phyloP scores from a whole-genome alignment of 345 rosid species.

The Gossypium longicalyx region DNA sequence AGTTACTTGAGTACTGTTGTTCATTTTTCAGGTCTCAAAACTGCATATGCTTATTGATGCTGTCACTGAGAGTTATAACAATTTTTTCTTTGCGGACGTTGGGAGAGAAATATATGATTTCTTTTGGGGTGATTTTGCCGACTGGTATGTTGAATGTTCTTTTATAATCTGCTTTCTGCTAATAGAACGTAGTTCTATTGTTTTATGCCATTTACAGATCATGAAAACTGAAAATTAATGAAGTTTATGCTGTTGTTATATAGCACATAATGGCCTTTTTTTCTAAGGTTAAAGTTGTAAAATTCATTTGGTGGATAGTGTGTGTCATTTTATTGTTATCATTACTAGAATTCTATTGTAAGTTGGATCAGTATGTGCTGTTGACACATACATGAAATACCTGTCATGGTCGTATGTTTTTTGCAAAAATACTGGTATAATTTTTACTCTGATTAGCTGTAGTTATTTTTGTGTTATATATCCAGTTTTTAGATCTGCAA shows the following conservation, averaged over 20 bases:
- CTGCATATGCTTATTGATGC: conserved; percentile 78
- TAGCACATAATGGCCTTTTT: background rate
- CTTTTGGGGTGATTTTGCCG: conserved; percentile 97
- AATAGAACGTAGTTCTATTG: background rate
- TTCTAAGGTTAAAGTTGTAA: background rate
- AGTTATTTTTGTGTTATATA: background rate
- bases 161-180: background rate
- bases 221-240: background rate
- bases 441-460: background rate
- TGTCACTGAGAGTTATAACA: conserved; percentile 81
- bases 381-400: background rate
- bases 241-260: background rate
- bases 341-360: background rate
- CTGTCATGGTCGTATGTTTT: background rate
- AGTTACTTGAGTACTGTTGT: background rate
- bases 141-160: conserved; percentile 52
- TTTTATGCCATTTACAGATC: background rate
- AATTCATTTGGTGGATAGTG: background rate
- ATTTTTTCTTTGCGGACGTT: conserved; percentile 81
- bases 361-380: background rate
- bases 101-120: conserved; percentile 95
- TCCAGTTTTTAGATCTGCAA: background rate
- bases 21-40: conserved; percentile 67
- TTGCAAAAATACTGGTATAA: background rate
- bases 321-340: background rate